Evolutionary conservation across 352 stramenopile species (phyloP).

Genomic region (Phytophthora tentaculata): DNA sequence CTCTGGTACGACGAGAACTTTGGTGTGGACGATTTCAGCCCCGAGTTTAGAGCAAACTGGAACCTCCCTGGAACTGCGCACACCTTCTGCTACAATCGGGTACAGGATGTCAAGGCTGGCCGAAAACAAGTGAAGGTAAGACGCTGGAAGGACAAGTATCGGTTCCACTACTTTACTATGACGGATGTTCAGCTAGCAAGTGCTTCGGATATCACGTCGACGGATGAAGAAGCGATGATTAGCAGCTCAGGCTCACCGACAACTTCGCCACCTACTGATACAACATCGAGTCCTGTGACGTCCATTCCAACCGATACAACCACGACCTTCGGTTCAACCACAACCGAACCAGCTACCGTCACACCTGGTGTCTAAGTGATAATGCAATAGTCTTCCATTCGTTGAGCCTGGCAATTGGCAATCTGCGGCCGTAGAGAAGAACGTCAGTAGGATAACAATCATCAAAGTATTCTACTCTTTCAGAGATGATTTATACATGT

Average conservation of each 20-base stretch:
- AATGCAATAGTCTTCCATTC: no score
- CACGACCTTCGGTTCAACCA: no score
- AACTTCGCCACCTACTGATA: constrained; percentile 7
- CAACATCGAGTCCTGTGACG: neutral
- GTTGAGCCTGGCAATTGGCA: no score
- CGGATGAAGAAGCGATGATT: constrained; percentile 24
- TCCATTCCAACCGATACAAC: neutral
- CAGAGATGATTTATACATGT: no score
- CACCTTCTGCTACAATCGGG: constrained; percentile 46
- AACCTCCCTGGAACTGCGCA: constrained; percentile 29
- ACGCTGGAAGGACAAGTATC: constrained; percentile 26
- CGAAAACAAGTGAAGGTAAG: constrained; percentile 22
- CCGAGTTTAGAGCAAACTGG: constrained; percentile 46
- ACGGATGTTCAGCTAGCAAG: constrained; percentile 28
- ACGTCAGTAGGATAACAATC: no score
- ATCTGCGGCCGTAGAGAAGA: no score
- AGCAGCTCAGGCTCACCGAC: neutral
- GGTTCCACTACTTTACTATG: constrained; percentile 38
- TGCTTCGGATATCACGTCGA: constrained; percentile 30
- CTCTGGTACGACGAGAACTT: constrained; percentile 54
- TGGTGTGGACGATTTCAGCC: constrained; percentile 51
- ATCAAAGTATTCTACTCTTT: no score
- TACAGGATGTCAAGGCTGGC: constrained; percentile 31
- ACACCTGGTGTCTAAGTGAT: no score
- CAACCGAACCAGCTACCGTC: no score